Conservation (phyloP, 352 stramenopile species). For the Stramenopiles sp. region DNA sequence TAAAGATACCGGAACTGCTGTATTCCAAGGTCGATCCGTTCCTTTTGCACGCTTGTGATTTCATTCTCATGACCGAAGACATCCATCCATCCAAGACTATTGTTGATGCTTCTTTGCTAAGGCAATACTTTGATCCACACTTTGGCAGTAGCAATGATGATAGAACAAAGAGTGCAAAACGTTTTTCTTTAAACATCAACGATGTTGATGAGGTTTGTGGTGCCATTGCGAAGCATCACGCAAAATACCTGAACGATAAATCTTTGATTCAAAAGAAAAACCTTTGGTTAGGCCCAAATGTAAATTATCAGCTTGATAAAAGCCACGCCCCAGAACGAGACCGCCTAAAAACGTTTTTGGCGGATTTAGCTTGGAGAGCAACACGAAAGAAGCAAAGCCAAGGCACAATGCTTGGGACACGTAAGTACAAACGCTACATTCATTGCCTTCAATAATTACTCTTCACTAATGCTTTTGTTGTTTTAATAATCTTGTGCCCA, state of each 20-base stretch:
- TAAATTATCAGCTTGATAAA: background rate
- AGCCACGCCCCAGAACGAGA: background rate
- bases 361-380: background rate
- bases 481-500: no score
- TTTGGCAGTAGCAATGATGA: background rate
- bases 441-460: no score
- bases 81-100: background rate
- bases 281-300: background rate
- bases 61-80: background rate
- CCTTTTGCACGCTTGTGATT: background rate
- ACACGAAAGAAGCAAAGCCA: background rate
- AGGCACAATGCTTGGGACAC: background rate
- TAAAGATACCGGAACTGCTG: background rate
- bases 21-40: background rate
- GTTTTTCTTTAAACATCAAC: background rate
- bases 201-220: background rate
- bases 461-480: no score
- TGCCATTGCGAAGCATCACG: background rate
- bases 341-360: background rate
- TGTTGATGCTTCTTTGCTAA: background rate
- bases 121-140: background rate
- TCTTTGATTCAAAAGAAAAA: background rate
- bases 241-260: background rate
- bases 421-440: no score
- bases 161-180: background rate